Evolutionary conservation across 2,329 filamentous ascomycete genomes (phyloP).

Genomic region (Colletotrichum paranaense): DNA sequence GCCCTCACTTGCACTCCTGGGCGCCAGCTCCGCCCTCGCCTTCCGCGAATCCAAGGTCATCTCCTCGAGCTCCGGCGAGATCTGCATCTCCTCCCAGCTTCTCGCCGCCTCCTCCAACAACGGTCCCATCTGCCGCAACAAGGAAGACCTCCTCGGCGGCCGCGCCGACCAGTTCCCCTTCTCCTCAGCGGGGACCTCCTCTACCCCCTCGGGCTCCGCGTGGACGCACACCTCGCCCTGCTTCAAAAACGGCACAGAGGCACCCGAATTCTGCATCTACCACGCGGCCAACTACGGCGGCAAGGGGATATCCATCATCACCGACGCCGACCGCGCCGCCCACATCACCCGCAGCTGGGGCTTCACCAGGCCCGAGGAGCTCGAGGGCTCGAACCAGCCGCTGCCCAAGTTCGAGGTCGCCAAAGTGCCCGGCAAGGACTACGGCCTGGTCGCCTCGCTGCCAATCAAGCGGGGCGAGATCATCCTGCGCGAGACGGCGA

Average conservation of each 20-base stretch:
- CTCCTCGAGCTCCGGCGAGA: constrained; percentile 28
- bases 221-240: constrained; percentile 29
- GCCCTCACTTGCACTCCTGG: constrained; percentile 17
- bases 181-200: neutral
- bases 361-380: constrained; percentile 41
- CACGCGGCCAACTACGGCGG: constrained; percentile 48
- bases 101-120: constrained; percentile 31
- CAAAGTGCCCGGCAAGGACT: constrained; percentile 57
- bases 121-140: constrained; percentile 31
- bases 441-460: constrained; percentile 48
- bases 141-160: constrained; percentile 35
- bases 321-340: constrained; percentile 46
- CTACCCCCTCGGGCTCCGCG: neutral
- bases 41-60: constrained; percentile 32
- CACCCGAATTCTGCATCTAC: constrained; percentile 47
- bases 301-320: constrained; percentile 53
- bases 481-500: constrained; percentile 52
- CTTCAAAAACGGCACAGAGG: constrained; percentile 32
- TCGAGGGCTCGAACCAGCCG: constrained; percentile 40
- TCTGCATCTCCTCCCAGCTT: constrained; percentile 35
- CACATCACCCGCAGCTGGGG: constrained; percentile 42
- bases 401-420: constrained; percentile 46
- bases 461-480: constrained; percentile 49
- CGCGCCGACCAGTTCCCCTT: constrained; percentile 14
- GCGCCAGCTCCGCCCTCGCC: constrained; percentile 21